Base-by-base conservation (phyloP, 768 basidiomycete species). In the Agrocybe chaxingu region DNA sequence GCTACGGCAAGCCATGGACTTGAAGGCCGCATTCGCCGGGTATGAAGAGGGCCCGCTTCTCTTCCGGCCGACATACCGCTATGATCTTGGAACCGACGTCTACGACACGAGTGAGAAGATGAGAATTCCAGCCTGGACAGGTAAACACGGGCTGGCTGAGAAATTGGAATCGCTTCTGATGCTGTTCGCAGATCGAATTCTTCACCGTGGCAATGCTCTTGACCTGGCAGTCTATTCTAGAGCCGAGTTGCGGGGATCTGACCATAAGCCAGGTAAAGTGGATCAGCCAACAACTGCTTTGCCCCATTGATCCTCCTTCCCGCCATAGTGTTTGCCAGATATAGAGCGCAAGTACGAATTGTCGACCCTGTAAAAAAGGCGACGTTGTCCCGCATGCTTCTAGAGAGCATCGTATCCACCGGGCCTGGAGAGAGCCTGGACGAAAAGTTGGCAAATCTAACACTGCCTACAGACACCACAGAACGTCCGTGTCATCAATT, bases 21-120 rank as follows among this genome's bases (percentile, higher is more conserved):
- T 73, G 4, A 76, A 82, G n/a, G 76, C 77, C 7, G 92, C 84
- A 2, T 99, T 98, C 60, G 62, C 66, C 11, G 91, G 87, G 11
- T 98, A 92, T 57, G 77, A 85, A 48, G 97, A 99, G 67, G 96
- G 92, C 0, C 90, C 91, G 0, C 66, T 98, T 12, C 62, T 89
- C n/a, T 99, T 99, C 71, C 75, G 83, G 10, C 97, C 97, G 7
- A 99, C 96, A 2, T 98, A 99, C 71, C 89, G 92, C 55, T 98
- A 95, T 62, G 85, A 89, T 62, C 62, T 86, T 5, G 81, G 84
- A 8, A 84, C 93, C 7, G 88, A 97, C 54, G 76, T 76, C 42
- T 99, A 98, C 64, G 97, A 99, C 66, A 89, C 92, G 10, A 90
- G 92, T 63, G 97, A 98, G 69, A 99, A 98, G 73, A 82, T 86